phyloP scores from a whole-genome alignment of 805 yeast genomes.

The Saccharomyces eubayanus region DNA sequence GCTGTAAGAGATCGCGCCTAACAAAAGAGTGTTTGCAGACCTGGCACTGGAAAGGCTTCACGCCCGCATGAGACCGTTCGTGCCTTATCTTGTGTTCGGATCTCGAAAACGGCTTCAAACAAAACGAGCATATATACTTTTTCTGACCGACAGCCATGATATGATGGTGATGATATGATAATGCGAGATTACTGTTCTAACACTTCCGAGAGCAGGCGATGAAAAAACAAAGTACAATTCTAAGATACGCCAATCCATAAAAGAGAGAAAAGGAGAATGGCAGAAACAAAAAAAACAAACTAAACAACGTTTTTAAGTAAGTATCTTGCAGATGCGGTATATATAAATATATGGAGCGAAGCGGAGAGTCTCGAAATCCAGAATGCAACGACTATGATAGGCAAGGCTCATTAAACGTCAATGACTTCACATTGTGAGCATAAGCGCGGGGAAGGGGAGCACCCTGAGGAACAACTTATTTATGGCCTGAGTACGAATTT shows the following conservation, averaged over 20 bases:
- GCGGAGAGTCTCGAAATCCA: not conserved
- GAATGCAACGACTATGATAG: not conserved
- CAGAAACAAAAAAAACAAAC: not conserved
- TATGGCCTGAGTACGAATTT: not conserved
- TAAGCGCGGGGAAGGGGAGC: not conserved
- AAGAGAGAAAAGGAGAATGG: not conserved
- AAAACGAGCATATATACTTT: constrained; percentile 68
- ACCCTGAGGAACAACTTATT: not conserved
- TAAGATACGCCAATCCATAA: not conserved
- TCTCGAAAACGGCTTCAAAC: constrained; percentile 73
- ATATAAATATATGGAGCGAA: not conserved
- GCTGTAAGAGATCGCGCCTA: constrained; percentile 63
- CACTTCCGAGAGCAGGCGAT: not conserved
- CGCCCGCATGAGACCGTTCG: constrained; percentile 72
- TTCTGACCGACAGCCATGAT: constrained; percentile 37
- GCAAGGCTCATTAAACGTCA: not conserved
- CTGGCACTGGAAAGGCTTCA: constrained; percentile 68
- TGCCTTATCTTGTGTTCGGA: constrained; percentile 73
- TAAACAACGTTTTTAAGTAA: not conserved
- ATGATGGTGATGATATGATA: constrained; percentile 1
- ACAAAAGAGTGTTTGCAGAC: constrained; percentile 68
- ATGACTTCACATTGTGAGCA: not conserved
- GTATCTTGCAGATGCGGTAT: not conserved
- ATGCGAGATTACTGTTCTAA: not conserved
- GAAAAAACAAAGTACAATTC: not conserved